Percentiles rank a stretch among this genome's conserved stretches.
Evolutionary conservation across 1,284 basidiomycete genomes (phyloP).

Genomic region (Cerrena zonata): DNA sequence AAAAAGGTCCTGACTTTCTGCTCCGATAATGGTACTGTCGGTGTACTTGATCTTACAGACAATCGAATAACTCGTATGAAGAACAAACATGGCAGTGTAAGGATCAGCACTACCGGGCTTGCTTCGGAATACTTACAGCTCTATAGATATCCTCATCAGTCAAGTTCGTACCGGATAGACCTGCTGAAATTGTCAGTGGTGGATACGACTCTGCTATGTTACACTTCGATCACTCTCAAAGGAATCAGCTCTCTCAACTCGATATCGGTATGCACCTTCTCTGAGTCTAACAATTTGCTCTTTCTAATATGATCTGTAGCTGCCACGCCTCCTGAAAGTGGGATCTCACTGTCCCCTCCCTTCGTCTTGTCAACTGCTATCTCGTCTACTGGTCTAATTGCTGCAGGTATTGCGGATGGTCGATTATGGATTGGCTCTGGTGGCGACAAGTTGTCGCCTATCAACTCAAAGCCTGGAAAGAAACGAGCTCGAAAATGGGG

Average conservation of each 20-base stretch:
- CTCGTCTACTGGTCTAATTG: slow-evolving; percentile 51
- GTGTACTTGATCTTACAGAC: slow-evolving; percentile 53
- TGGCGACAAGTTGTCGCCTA: slow-evolving; percentile 46
- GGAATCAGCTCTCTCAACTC: slow-evolving; percentile 50
- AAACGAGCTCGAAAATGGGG: slow-evolving; percentile 67
- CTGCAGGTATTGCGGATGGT: slow-evolving; percentile 72
- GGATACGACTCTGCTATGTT: slow-evolving; percentile 67
- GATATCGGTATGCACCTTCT: slow-evolving; percentile 46
- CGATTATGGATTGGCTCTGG: slow-evolving; percentile 62
- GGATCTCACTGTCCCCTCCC: slow-evolving; percentile 61
- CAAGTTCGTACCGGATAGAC: slow-evolving; percentile 62
- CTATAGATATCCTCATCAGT: slow-evolving; percentile 62
- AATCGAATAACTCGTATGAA: slow-evolving; percentile 50
- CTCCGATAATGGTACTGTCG: slow-evolving; percentile 62
- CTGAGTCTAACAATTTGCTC: slow-evolving; percentile 1
- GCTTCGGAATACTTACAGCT: not conserved
- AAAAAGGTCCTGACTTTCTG: slow-evolving; percentile 60
- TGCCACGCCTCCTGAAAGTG: slow-evolving; percentile 34
- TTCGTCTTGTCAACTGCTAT: slow-evolving; percentile 61
- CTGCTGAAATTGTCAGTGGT: slow-evolving; percentile 66
- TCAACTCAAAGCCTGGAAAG: slow-evolving; percentile 20
- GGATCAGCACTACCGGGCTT: too few relatives aligned
- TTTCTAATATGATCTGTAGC: slow-evolving; percentile 26
- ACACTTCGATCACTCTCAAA: slow-evolving; percentile 60
- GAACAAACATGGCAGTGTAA: slow-evolving; percentile 55